A percentile compares a stretch with the other conserved stretches of the same genome.
phyloP scores from a whole-genome alignment of 306 rosid genomes.

The Begonia masoniana region DNA sequence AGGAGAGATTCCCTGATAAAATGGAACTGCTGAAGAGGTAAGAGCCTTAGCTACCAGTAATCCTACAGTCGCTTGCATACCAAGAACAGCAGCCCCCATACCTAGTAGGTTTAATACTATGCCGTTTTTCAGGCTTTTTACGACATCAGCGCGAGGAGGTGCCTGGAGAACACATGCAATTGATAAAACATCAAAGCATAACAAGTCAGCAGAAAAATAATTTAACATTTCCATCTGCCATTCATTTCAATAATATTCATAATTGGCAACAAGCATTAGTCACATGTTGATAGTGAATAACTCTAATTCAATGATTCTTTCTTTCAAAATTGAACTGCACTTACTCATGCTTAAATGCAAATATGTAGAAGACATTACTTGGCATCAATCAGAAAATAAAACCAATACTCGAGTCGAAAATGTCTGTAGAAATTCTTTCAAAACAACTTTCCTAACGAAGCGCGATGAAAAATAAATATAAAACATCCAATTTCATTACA shows the following conservation, averaged over 20 bases:
- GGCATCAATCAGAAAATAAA: too few species aligned
- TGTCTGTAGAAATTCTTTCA: too few species aligned
- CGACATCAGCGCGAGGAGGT: slow-evolving; percentile 96
- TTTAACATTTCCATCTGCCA: not conserved
- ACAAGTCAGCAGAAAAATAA: not conserved
- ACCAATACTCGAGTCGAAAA: too few species aligned
- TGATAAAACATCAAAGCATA: not conserved
- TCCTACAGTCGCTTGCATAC: slow-evolving; percentile 96
- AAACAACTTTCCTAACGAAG: too few species aligned
- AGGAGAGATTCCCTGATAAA: slow-evolving; percentile 70
- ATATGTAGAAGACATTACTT: too few species aligned
- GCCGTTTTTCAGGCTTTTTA: slow-evolving; percentile 73
- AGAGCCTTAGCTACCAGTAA: slow-evolving; percentile 91
- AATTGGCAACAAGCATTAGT: not conserved
- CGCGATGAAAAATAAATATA: too few species aligned
- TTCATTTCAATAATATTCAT: not conserved
- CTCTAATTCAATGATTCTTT: too few species aligned
- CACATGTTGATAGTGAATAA: too few species aligned
- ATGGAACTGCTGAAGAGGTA: slow-evolving; percentile 80
- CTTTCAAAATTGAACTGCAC: too few species aligned
- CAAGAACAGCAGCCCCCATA: slow-evolving; percentile 93
- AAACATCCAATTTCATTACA: too few species aligned
- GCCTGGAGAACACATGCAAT: slow-evolving; percentile 39
- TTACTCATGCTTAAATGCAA: too few species aligned
- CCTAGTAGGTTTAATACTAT: slow-evolving; percentile 72